A percentile compares a stretch with the other conserved stretches of the same genome.
Evolutionary conservation across 1,284 basidiomycete species (phyloP).

Genomic region (Ustilago bromivora): DNA sequence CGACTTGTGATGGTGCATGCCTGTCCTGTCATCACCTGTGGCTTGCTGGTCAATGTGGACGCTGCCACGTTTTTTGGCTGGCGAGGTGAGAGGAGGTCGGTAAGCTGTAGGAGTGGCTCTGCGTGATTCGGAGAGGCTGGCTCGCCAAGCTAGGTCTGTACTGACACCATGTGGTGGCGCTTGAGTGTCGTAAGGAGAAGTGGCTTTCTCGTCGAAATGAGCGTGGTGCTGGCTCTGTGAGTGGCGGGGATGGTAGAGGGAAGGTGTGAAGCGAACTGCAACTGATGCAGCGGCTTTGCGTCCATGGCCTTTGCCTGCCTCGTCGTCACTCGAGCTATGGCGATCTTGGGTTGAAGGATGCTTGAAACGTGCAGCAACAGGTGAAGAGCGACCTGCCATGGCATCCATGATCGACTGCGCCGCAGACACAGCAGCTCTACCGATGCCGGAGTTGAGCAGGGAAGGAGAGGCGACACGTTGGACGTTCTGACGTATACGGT

Average conservation of each 20-base stretch:
- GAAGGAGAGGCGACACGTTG: conserved; percentile 43
- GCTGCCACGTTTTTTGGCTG: conserved; percentile 33
- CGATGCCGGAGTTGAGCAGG: conserved; percentile 44
- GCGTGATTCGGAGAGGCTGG: conserved; percentile 44
- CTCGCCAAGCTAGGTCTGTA: conserved; percentile 31
- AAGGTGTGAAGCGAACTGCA: conserved; percentile 50
- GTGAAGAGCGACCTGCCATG: conserved; percentile 54
- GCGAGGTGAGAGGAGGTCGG: conserved; percentile 43
- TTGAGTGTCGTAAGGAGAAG: conserved; percentile 18
- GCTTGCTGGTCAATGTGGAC: conserved; percentile 26
- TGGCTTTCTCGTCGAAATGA: conserved; percentile 18
- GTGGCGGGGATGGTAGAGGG: conserved; percentile 29
- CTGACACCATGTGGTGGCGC: conserved; percentile 22
- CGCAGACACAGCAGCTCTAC: conserved; percentile 52
- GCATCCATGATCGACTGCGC: conserved; percentile 62
- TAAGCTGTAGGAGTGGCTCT: conserved; percentile 54
- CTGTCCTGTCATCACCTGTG: conserved; percentile 40
- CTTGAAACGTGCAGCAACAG: conserved; percentile 27
- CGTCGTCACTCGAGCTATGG: conserved; percentile 53
- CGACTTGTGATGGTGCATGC: conserved; percentile 31
- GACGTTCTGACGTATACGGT: conserved; percentile 11
- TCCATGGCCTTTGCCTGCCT: conserved; percentile 60
- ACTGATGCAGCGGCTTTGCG: conserved; percentile 32
- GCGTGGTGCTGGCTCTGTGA: conserved; percentile 18
- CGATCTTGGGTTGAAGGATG: conserved; percentile 19